Percentiles rank a stretch among this genome's conserved stretches.
These are phyloP conservation scores for Pythium volutum DNA, from an alignment of 352 stramenopile species.

Conservation along the genomic window DNA sequence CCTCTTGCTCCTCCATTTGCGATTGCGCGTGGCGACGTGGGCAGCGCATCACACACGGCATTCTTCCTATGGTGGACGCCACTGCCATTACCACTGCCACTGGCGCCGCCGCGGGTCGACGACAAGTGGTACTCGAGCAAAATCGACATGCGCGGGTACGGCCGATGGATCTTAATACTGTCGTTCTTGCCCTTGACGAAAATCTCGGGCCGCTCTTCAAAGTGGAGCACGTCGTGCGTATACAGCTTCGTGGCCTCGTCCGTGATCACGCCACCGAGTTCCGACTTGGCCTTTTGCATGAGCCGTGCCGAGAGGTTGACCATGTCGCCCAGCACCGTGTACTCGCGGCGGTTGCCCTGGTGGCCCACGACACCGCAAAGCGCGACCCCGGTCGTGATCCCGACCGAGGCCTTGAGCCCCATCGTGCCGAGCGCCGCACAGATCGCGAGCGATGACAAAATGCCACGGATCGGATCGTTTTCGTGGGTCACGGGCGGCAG, in stretches of 20 bases:
- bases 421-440: slow-evolving; percentile 64
- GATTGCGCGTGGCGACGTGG: slow-evolving; percentile 6
- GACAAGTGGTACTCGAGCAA: slow-evolving; percentile 71
- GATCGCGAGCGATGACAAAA: slow-evolving; percentile 86
- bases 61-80: slow-evolving; percentile 10
- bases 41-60: slow-evolving; percentile 25
- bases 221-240: slow-evolving; percentile 86
- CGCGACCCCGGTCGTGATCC: slow-evolving; percentile 90
- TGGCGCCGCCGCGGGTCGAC: slow-evolving; percentile 21
- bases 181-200: slow-evolving; percentile 93
- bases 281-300: slow-evolving; percentile 88
- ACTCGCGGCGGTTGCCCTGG: slow-evolving; percentile 89
- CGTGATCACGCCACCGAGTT: slow-evolving; percentile 85
- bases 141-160: slow-evolving; percentile 86
- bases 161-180: slow-evolving; percentile 85
- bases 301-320: slow-evolving; percentile 93
- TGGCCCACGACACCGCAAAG: slow-evolving; percentile 92
- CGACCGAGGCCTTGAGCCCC: slow-evolving; percentile 83
- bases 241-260: slow-evolving; percentile 84
- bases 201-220: slow-evolving; percentile 84
- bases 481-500: slow-evolving; percentile 91
- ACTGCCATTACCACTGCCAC: too few species aligned
- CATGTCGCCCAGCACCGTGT: slow-evolving; percentile 92
- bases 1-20: background rate
- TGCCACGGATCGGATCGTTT: slow-evolving; percentile 88